phyloP scores from a whole-genome alignment of 352 stramenopile species.

The Pythium aquatile region DNA sequence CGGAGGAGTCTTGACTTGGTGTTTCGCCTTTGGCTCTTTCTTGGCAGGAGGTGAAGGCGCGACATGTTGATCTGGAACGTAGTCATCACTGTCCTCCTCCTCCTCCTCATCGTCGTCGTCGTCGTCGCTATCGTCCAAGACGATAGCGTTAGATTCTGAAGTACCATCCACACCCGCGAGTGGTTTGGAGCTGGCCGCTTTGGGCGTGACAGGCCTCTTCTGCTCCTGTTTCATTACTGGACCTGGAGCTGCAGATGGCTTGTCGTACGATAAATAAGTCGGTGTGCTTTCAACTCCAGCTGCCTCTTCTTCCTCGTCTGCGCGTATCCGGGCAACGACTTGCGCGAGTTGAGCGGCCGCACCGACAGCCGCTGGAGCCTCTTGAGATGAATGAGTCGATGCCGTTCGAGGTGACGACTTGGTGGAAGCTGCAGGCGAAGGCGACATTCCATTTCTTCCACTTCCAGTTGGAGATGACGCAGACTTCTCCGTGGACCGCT shows the following conservation, averaged over 20 bases:
- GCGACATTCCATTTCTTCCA: not conserved
- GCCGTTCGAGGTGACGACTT: not conserved
- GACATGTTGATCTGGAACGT: conserved; percentile 25
- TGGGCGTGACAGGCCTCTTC: not conserved
- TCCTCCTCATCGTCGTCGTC: not conserved
- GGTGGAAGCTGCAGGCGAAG: not conserved
- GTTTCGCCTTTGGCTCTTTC: not conserved
- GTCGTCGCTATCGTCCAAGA: conserved; percentile 54
- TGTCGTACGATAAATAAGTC: conserved; percentile 24
- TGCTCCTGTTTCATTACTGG: conserved; percentile 8
- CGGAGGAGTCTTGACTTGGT: not conserved
- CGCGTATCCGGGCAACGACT: conserved; percentile 8
- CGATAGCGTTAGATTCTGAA: conserved; percentile 46
- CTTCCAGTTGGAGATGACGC: not conserved
- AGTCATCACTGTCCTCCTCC: conserved; percentile 21
- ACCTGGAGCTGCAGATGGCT: conserved; percentile 7
- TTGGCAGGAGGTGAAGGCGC: not conserved
- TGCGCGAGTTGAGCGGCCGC: conserved; percentile 15
- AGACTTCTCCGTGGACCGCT: not conserved
- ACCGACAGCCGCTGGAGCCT: not conserved
- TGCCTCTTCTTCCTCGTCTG: conserved; percentile 8
- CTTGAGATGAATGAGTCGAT: not conserved
- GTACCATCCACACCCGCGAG: conserved; percentile 20
- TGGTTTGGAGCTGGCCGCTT: not conserved
- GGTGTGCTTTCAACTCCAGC: not conserved